Evolutionary conservation across 805 yeast species (phyloP).

Genomic region (Hanseniaspora vineae): DNA sequence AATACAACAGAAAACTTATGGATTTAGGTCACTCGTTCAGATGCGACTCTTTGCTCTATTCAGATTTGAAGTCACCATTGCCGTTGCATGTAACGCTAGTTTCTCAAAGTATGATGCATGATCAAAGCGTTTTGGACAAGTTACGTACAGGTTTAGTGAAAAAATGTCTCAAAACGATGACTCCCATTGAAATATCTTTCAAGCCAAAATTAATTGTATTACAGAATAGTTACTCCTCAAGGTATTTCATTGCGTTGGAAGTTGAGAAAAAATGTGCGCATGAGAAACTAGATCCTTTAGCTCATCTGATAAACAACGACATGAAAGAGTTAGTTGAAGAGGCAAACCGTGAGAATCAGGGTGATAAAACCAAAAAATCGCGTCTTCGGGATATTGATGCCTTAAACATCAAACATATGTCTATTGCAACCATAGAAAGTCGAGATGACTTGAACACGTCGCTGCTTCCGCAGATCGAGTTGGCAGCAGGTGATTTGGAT

Average conservation of each 20-base stretch:
- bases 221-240: constrained; percentile 2
- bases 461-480: not conserved
- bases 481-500: not conserved
- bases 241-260: constrained; percentile 5
- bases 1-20: not conserved
- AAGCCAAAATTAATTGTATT: constrained; percentile 3
- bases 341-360: no score
- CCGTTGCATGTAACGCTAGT: constrained; percentile 20
- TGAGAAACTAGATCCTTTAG: not conserved
- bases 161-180: not conserved
- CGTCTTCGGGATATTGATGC: not conserved
- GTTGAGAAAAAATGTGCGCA: not conserved
- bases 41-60: constrained; percentile 11
- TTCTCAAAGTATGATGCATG: constrained; percentile 6
- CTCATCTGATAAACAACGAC: not conserved
- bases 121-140: constrained; percentile 7
- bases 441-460: not conserved
- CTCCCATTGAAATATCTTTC: constrained; percentile 1
- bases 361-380: no score
- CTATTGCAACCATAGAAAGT: constrained; percentile 1
- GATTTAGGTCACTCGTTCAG: not conserved
- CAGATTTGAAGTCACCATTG: constrained; percentile 16
- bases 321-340: no score
- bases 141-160: not conserved
- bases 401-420: constrained; percentile 4